Base-by-base conservation (phyloP, 805 yeast genomes). In the Candida patagonica region DNA sequence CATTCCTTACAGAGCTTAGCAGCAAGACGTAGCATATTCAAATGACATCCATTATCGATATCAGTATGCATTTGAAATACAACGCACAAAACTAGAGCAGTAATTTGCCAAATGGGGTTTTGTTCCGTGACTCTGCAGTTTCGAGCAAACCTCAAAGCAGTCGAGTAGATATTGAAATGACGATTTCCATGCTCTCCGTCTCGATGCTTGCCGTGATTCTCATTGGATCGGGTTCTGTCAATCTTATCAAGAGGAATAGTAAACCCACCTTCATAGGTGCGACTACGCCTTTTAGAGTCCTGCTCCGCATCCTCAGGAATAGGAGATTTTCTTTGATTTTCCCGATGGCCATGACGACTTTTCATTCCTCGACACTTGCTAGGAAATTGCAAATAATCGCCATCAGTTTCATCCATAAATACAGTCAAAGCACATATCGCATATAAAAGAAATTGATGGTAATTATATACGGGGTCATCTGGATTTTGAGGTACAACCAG, bases 41-140 rank as follows among this genome's bases (percentile, higher is more conserved):
- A 74, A 10, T 75, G 60, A 8, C 71, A 71, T 22, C 68, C 63
- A 5, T 80, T 67, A 50, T 78, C 83, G 37, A 71, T 63, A 49
- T 78, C 83, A 2, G 80, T 74, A 52, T 83, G 62, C 38, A 76
- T 71, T 38, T 77, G 59, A 43, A 76, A 75, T 16, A 74, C 63
- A 6, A 76, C 72, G 9, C 76, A 58, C 36, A 77, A 50, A 1
- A 76, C 61, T 30, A 74, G 55, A 4, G 76, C 62, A 54, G 76
- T 80, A 26, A 77, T 62, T 47, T 70, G 69, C 50, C 72, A 67
- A 33, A 68, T 55, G 19, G 63, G 62, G 13, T 64, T 54, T 33
- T 70, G 55, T 10, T 27, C 30, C 6, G 37, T 22, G 12, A 57
- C 52, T 22, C 62, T 56, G 44, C 74, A 67, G 46, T 69, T 63